Evolutionary conservation across 768 basidiomycete species (phyloP).

Genomic region (Tulasnella sp.): DNA sequence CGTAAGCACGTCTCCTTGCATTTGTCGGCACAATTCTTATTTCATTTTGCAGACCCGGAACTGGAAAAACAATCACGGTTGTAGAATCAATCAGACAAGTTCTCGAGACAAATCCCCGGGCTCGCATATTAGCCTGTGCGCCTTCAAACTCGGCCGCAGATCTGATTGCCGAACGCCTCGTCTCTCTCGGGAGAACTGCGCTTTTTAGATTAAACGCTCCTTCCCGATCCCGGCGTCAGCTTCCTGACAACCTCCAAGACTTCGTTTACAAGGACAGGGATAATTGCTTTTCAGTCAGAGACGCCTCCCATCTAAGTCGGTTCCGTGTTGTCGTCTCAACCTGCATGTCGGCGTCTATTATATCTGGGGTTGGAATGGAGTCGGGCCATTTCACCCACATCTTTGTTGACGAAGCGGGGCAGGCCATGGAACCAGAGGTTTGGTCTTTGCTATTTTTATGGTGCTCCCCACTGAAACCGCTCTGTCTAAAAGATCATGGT

Average conservation of each 20-base stretch:
- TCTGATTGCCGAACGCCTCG: conserved; percentile 29
- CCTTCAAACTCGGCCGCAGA: conserved; percentile 32
- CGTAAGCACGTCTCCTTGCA: neutral
- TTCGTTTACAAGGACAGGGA: conserved; percentile 46
- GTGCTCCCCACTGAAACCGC: neutral
- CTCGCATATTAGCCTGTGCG: conserved; percentile 29
- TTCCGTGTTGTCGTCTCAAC: conserved; percentile 60
- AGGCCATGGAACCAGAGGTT: conserved; percentile 63
- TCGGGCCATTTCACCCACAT: conserved; percentile 64
- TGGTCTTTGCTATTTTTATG: neutral
- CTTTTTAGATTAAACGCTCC: conserved; percentile 30
- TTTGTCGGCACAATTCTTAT: neutral
- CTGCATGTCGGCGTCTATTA: conserved; percentile 58
- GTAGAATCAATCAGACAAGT: conserved; percentile 30
- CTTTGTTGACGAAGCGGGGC: conserved; percentile 68
- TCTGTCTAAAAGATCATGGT: conserved; percentile 42
- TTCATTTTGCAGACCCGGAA: conserved; percentile 27
- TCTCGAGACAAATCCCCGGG: neutral
- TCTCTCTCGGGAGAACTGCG: neutral
- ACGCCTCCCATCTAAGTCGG: conserved; percentile 38
- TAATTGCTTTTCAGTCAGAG: conserved; percentile 44
- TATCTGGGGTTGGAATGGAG: conserved; percentile 52
- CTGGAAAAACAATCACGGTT: conserved; percentile 30
- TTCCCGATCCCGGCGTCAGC: conserved; percentile 33
- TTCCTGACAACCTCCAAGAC: conserved; percentile 40